These are phyloP conservation scores for Thuidium tamariscinum DNA, from an alignment of 225 moss, liverwort and hornwort species.

Conservation along the genomic window DNA sequence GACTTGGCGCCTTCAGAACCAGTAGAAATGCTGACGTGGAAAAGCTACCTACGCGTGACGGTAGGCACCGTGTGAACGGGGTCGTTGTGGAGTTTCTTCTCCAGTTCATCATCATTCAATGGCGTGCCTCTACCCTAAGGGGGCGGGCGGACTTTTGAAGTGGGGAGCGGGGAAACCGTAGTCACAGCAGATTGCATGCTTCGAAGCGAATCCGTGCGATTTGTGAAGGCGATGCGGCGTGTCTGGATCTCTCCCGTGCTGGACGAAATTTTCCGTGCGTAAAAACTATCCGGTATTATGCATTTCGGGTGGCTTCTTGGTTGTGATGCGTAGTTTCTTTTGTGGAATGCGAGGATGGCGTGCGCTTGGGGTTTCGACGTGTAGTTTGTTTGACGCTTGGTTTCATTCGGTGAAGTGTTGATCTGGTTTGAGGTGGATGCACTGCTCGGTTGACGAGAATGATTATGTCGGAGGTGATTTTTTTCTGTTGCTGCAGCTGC, in stretches of 20 bases:
- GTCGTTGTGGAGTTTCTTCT: not conserved
- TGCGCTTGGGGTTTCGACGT: not conserved
- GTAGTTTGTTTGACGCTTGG: not conserved
- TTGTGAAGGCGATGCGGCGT: not conserved
- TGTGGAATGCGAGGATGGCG: not conserved
- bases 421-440: not conserved
- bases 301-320: not conserved
- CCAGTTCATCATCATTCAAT: not conserved
- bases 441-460: not conserved
- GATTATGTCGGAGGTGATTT: not conserved
- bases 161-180: not conserved
- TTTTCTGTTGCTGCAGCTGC: not conserved
- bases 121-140: conserved; percentile 3
- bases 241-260: not conserved
- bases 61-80: not conserved
- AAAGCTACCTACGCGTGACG: not conserved
- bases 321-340: not conserved
- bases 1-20: not conserved
- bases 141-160: not conserved
- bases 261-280: not conserved
- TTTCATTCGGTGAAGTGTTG: not conserved
- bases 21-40: conserved; percentile 1
- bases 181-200: not conserved
- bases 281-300: not conserved
- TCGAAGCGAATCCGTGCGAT: not conserved